Percentiles rank a stretch among this genome's conserved stretches.
phyloP scores from a whole-genome alignment of 306 rosid species.

The Cicer bijugum region DNA sequence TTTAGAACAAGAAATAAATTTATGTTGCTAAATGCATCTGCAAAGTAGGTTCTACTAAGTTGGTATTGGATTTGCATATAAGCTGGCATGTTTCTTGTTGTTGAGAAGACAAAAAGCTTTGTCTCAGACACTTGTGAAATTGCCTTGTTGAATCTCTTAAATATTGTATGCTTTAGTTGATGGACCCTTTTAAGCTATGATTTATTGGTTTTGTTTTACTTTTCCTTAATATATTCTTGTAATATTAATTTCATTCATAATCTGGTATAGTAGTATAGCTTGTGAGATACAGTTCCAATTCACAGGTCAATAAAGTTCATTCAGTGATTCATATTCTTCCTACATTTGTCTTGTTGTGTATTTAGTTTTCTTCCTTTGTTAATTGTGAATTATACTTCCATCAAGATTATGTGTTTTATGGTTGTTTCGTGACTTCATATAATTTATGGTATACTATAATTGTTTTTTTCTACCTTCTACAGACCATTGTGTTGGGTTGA shows the following conservation, averaged over 20 bases:
- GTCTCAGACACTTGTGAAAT: not conserved
- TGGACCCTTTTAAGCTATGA: constrained; percentile 2
- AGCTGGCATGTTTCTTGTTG: not conserved
- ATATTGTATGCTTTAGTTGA: constrained; percentile 20
- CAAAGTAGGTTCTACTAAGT: too few species aligned
- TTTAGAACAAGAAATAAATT: not conserved
- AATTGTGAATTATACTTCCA: constrained; percentile 7
- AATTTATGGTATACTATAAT: constrained; percentile 32
- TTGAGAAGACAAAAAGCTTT: constrained; percentile 28
- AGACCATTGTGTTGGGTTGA: constrained; percentile 88
- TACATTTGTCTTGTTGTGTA: not conserved
- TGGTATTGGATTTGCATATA: too few species aligned
- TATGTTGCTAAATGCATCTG: not conserved
- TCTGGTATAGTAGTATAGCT: constrained; percentile 17
- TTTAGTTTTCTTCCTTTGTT: constrained; percentile 10
- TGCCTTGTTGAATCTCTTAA: constrained; percentile 16
- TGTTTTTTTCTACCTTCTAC: constrained; percentile 43
- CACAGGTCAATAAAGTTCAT: not conserved
- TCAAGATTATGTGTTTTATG: constrained; percentile 31
- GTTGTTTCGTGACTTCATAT: not conserved
- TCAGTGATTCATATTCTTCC: constrained; percentile 9
- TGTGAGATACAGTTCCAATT: constrained; percentile 12
- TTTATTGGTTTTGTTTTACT: not conserved
- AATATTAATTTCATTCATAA: constrained; percentile 1
- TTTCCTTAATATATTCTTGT: constrained; percentile 19